Conservation (phyloP, 2,329 filamentous ascomycete species). For the Penicillium sp. region DNA sequence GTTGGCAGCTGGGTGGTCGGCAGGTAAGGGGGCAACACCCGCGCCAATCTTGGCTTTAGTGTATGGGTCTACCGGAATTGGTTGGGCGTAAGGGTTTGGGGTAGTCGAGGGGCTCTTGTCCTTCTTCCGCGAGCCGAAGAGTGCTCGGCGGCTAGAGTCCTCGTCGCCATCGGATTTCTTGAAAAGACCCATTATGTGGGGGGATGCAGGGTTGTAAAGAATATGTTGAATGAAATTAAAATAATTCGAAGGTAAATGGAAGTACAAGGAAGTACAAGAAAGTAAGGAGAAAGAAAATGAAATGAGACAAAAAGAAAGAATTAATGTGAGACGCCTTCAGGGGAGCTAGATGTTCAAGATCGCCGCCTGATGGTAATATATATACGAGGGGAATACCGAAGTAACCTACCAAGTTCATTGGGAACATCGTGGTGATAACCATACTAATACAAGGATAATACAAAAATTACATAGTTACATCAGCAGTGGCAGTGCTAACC, state of each 20-base stretch:
- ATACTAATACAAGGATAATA: slow-evolving; percentile 7
- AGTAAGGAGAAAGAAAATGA: slow-evolving; percentile 7
- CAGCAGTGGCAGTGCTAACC: slow-evolving; percentile 20
- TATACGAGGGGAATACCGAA: background rate
- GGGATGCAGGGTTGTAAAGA: background rate
- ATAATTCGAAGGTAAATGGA: background rate
- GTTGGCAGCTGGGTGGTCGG: slow-evolving; percentile 30
- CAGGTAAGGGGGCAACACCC: slow-evolving; percentile 39
- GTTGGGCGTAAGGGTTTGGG: slow-evolving; percentile 57
- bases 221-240: slow-evolving; percentile 1
- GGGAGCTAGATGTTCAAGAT: slow-evolving; percentile 10
- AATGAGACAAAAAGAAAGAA: slow-evolving; percentile 10
- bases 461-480: slow-evolving; percentile 14
- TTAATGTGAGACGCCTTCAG: slow-evolving; percentile 14
- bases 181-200: slow-evolving; percentile 39
- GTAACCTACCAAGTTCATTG: background rate
- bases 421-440: background rate
- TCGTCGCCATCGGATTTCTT: slow-evolving; percentile 57
- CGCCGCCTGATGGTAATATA: slow-evolving; percentile 9
- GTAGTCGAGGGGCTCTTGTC: slow-evolving; percentile 52
- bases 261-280: slow-evolving; percentile 1
- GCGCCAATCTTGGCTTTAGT: slow-evolving; percentile 48
- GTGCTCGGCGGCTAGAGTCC: slow-evolving; percentile 52
- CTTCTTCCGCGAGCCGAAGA: slow-evolving; percentile 58
- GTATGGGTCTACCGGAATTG: slow-evolving; percentile 55